A percentile compares a stretch with the other conserved stretches of the same genome.
Evolutionary conservation across 78 protist species (phyloP).

Genomic region (Polysphondylium violaceum): DNA sequence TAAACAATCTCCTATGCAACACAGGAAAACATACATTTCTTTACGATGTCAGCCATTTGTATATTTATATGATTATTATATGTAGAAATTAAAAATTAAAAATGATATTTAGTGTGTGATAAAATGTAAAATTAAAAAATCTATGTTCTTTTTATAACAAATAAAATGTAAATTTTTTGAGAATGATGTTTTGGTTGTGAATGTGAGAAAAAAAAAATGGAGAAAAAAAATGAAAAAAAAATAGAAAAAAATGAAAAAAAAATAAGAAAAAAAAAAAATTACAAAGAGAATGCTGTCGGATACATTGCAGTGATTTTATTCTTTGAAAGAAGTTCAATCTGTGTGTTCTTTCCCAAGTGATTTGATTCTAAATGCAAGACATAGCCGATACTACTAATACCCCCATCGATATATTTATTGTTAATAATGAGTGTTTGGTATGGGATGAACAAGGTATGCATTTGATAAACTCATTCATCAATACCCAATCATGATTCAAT

Average conservation of each 20-base stretch:
- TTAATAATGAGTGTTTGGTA: slow-evolving; percentile 29
- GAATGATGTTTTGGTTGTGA: no score
- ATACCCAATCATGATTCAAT: background rate
- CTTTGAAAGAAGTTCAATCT: background rate
- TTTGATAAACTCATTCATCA: background rate
- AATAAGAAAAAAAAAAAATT: background rate
- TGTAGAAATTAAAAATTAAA: no score
- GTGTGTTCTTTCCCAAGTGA: no score
- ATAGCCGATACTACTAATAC: background rate
- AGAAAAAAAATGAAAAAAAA: background rate
- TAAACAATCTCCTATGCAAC: background rate
- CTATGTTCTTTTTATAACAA: no score
- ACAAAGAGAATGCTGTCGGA: background rate
- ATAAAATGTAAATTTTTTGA: no score
- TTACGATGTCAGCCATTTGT: slow-evolving; percentile 11
- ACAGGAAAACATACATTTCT: slow-evolving; percentile 21
- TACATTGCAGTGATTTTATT: background rate
- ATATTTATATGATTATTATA: no score
- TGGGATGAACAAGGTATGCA: slow-evolving; percentile 56
- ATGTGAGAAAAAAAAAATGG: no score
- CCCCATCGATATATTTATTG: slow-evolving; percentile 6
- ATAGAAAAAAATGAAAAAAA: background rate
- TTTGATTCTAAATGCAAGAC: background rate
- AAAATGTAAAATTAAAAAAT: no score
- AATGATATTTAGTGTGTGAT: no score